phyloP scores from a whole-genome alignment of 257 asterid species.

The Solanum neorickii region DNA sequence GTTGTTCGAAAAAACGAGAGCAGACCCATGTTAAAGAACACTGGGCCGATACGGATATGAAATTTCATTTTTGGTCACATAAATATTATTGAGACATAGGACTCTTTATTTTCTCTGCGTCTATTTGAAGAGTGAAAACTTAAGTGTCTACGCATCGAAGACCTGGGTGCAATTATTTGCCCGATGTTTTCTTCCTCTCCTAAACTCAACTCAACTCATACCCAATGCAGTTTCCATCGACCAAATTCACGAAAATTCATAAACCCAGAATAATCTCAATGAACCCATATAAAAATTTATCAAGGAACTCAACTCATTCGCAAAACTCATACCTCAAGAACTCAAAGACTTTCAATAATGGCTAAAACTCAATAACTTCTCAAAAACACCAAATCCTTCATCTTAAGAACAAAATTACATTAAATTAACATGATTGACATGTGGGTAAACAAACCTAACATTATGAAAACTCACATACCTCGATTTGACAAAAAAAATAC shows the following conservation, averaged over 20 bases:
- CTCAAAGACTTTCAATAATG: background rate
- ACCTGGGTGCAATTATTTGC: background rate
- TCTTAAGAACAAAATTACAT: background rate
- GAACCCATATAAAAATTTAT: background rate
- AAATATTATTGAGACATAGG: background rate
- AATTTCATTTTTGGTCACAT: background rate
- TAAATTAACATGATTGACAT: background rate
- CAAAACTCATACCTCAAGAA: background rate
- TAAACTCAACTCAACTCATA: background rate
- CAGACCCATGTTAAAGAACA: background rate
- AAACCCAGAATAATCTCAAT: background rate
- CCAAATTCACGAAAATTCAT: background rate
- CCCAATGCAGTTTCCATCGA: background rate
- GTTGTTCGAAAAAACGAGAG: background rate
- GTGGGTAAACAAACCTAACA: background rate
- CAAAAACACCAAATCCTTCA: background rate
- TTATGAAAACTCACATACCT: background rate
- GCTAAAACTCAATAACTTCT: background rate
- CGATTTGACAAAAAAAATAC: background rate
- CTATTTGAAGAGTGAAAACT: background rate
- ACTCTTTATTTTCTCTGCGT: background rate
- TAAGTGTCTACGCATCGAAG: background rate
- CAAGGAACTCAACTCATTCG: background rate
- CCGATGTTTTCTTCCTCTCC: background rate
- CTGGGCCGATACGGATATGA: background rate